phyloP scores from a whole-genome alignment of 2,329 filamentous ascomycete genomes.

The Ambrosiella cleistominuta region DNA sequence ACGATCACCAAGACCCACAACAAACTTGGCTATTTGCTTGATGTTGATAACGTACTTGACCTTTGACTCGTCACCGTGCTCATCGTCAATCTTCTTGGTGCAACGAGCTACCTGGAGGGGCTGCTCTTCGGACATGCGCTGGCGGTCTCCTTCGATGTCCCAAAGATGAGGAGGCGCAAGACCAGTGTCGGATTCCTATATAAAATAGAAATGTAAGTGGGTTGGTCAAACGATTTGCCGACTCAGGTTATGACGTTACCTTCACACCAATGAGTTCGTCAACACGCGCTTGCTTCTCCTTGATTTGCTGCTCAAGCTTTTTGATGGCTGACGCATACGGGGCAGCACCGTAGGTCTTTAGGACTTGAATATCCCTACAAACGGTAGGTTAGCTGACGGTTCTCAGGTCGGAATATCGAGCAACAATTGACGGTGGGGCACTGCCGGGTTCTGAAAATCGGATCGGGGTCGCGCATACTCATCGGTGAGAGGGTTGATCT shows the following conservation, averaged over 20 bases:
- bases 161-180: slow-evolving; percentile 96
- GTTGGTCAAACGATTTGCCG: background rate
- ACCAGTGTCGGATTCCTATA: slow-evolving; percentile 88
- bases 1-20: slow-evolving; percentile 90
- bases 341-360: slow-evolving; percentile 96
- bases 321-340: slow-evolving; percentile 87
- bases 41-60: slow-evolving; percentile 99
- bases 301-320: slow-evolving; percentile 98
- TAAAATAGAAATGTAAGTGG: background rate
- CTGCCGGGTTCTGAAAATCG: slow-evolving; percentile 16
- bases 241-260: slow-evolving; percentile 24
- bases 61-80: slow-evolving; percentile 82
- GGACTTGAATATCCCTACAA: slow-evolving; percentile 85
- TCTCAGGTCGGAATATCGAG: background rate
- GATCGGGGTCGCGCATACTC: slow-evolving; percentile 45
- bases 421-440: slow-evolving; percentile 12
- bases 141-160: slow-evolving; percentile 93
- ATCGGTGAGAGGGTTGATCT: slow-evolving; percentile 91
- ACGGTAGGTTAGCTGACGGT: slow-evolving; percentile 13
- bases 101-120: slow-evolving; percentile 92
- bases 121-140: slow-evolving; percentile 97
- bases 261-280: slow-evolving; percentile 96
- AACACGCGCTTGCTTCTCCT: slow-evolving; percentile 93
- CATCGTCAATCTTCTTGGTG: slow-evolving; percentile 97
- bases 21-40: slow-evolving; percentile 99